phyloP scores from a whole-genome alignment of 768 basidiomycete genomes.

The Tulasnella sp. region DNA sequence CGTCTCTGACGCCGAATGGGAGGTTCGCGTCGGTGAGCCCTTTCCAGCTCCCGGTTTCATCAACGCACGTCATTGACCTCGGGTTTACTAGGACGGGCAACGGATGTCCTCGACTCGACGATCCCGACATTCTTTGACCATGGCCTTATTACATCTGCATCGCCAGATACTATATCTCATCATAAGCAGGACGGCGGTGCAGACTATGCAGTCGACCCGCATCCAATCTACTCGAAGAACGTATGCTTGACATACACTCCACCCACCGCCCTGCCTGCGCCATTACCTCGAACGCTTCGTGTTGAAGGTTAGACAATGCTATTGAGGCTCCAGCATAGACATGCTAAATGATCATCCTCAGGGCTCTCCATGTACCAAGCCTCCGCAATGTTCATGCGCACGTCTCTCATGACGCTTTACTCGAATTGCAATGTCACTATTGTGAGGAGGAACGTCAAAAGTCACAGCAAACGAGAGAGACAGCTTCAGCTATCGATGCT shows the following conservation, averaged over 20 bases:
- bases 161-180: not conserved
- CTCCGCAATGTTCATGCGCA: constrained; percentile 56
- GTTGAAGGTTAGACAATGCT: constrained; percentile 45
- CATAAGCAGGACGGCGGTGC: not conserved
- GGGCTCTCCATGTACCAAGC: constrained; percentile 64
- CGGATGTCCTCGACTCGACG: constrained; percentile 54
- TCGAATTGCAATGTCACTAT: constrained; percentile 49
- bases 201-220: not conserved
- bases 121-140: constrained; percentile 59
- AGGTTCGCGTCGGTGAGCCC: constrained; percentile 53
- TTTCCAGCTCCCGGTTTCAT: constrained; percentile 6
- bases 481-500: constrained; percentile 39
- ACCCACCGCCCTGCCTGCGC: constrained; percentile 43
- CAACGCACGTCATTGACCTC: constrained; percentile 21
- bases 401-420: constrained; percentile 66
- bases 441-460: constrained; percentile 32
- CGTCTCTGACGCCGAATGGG: constrained; percentile 64
- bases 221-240: constrained; percentile 44
- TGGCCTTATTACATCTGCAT: constrained; percentile 41
- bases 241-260: constrained; percentile 58
- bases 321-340: no score
- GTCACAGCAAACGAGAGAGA: constrained; percentile 13
- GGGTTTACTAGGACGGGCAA: constrained; percentile 46
- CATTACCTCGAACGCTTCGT: constrained; percentile 56
- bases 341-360: constrained; percentile 20